Percentiles rank a stretch among this genome's conserved stretches.
These are phyloP conservation scores for Primulina tabacum DNA, from an alignment of 257 asterid species.

Conservation along the genomic window DNA sequence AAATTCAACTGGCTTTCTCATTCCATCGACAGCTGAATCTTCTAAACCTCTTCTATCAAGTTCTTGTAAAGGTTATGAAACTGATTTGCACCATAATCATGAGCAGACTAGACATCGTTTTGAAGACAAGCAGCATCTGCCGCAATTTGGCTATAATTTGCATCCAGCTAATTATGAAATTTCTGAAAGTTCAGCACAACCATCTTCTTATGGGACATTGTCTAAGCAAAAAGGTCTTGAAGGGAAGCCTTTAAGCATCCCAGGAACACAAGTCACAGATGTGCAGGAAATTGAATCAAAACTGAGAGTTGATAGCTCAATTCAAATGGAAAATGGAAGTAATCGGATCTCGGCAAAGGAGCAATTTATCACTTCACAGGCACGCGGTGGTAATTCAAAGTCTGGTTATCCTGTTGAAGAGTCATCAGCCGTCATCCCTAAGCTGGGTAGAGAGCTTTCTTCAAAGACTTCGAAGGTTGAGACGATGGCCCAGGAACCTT, in stretches of 20 bases:
- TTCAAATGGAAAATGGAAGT: conserved; percentile 34
- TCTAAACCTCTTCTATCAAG: conserved; percentile 35
- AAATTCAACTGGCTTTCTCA: conserved; percentile 37
- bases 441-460: conserved; percentile 36
- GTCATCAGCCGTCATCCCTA: conserved; percentile 30
- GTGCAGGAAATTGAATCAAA: conserved; percentile 36
- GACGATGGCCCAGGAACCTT: conserved; percentile 35
- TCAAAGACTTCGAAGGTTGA: conserved; percentile 31
- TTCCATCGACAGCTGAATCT: conserved; percentile 38
- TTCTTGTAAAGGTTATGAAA: conserved; percentile 36
- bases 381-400: conserved; percentile 31
- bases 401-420: conserved; percentile 41
- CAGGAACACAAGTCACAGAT: conserved; percentile 29
- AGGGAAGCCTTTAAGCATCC: conserved; percentile 31
- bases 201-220: conserved; percentile 30
- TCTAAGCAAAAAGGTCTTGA: conserved; percentile 44
- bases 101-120: conserved; percentile 35
- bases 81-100: conserved; percentile 33
- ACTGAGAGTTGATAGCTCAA: conserved; percentile 32
- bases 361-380: conserved; percentile 32
- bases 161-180: conserved; percentile 32
- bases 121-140: conserved; percentile 36
- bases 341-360: conserved; percentile 33
- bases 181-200: conserved; percentile 40
- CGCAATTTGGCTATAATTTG: conserved; percentile 35